Percentiles rank a stretch among this genome's conserved stretches.
Evolutionary conservation across 2,329 filamentous ascomycete genomes (phyloP).

Genomic region (Cercospora sp.): DNA sequence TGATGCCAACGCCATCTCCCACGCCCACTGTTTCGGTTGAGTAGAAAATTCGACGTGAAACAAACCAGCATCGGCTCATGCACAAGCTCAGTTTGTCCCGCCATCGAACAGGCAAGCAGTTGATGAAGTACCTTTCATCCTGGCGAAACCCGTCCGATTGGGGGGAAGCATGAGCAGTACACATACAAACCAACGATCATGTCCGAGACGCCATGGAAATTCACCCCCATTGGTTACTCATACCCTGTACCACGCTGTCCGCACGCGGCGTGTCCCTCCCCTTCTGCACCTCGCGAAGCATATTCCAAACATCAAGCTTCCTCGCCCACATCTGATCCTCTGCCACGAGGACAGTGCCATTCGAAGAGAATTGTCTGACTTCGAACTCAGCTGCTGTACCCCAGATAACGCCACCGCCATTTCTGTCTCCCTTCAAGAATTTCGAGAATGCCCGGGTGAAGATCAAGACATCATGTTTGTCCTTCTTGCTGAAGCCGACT

Average conservation of each 20-base stretch:
- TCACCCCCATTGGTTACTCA: conserved; percentile 1
- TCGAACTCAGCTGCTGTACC: conserved; percentile 23
- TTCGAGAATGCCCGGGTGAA: conserved; percentile 20
- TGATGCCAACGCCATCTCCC: background rate
- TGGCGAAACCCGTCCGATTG: background rate
- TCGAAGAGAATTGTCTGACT: conserved; percentile 18
- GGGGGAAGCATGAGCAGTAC: background rate
- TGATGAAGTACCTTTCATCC: background rate
- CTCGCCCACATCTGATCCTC: conserved; percentile 19
- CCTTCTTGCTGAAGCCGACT: conserved; percentile 19
- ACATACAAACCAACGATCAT: background rate
- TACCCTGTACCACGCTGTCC: conserved; percentile 12
- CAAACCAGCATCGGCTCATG: background rate
- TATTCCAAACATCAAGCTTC: conserved; percentile 22
- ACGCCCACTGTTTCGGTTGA: background rate
- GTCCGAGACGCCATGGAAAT: background rate
- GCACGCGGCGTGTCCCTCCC: background rate
- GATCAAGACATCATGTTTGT: conserved; percentile 24
- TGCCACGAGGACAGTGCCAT: conserved; percentile 15
- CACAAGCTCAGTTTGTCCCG: conserved; percentile 1
- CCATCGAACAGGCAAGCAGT: conserved; percentile 1
- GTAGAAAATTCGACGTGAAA: background rate
- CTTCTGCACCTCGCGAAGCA: conserved; percentile 22
- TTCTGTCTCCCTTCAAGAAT: conserved; percentile 21
- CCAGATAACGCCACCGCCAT: conserved; percentile 13